A percentile compares a stretch with the other conserved stretches of the same genome.
These are phyloP conservation scores for Schizochytrium sp. DNA, from an alignment of 108 stramenopile species.

Conservation along the genomic window DNA sequence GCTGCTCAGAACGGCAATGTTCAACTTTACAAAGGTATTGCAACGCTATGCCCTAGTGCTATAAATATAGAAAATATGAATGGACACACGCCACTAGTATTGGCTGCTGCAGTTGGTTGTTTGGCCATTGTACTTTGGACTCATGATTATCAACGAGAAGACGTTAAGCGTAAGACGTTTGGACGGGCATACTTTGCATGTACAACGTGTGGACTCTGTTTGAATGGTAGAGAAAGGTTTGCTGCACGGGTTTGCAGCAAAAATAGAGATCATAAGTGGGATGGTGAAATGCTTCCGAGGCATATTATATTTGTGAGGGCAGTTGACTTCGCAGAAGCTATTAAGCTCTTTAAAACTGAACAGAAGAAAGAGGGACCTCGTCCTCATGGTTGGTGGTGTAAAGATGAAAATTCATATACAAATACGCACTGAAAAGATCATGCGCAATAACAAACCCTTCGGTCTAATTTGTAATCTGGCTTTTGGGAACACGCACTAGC, in stretches of 20 bases:
- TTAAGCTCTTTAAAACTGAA: neutral
- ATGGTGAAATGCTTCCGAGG: neutral
- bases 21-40: neutral
- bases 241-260: constrained; percentile 10
- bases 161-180: neutral
- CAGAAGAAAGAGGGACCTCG: neutral
- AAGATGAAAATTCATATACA: neutral
- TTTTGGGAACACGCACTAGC: neutral
- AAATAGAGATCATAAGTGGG: constrained; percentile 33
- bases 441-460: constrained; percentile 41
- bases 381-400: constrained; percentile 44
- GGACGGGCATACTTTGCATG: constrained; percentile 29
- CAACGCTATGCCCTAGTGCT: neutral
- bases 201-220: constrained; percentile 46
- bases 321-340: neutral
- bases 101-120: constrained; percentile 2
- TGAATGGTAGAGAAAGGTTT: neutral
- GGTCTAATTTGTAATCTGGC: neutral
- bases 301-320: neutral
- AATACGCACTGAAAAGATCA: neutral
- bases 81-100: neutral
- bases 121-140: constrained; percentile 46
- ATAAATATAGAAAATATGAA: constrained; percentile 13
- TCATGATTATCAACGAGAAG: neutral
- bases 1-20: constrained; percentile 14